Conservation (phyloP, 2,329 filamentous ascomycete genomes). For the Pyrenophora tritici-repentis region DNA sequence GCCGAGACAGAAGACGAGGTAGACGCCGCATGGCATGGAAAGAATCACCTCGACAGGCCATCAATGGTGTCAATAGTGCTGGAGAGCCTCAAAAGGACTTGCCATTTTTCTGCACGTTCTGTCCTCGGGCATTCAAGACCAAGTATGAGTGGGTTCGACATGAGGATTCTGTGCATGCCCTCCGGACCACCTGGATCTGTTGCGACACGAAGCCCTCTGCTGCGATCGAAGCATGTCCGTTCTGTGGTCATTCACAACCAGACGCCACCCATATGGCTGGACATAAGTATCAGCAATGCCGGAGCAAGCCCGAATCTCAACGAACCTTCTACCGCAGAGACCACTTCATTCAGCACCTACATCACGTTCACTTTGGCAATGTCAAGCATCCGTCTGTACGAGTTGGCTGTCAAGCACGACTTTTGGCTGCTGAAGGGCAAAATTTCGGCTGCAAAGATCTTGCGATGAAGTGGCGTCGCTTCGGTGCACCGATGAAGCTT, state of each 20-base stretch:
- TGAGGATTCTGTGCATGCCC: conserved; percentile 45
- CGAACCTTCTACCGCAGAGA: conserved; percentile 46
- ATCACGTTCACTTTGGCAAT: conserved; percentile 44
- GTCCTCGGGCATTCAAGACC: conserved; percentile 43
- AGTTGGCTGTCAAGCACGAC: conserved; percentile 40
- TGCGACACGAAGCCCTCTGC: conserved; percentile 34
- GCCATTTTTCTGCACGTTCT: conserved; percentile 46
- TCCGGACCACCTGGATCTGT: conserved; percentile 47
- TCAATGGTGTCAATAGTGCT: conserved; percentile 38
- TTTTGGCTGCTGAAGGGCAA: conserved; percentile 35
- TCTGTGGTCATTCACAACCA: conserved; percentile 39
- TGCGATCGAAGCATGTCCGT: conserved; percentile 36
- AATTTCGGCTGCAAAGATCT: conserved; percentile 46
- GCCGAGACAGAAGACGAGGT: conserved; percentile 41
- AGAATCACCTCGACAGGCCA: conserved; percentile 34
- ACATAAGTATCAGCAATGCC: conserved; percentile 45
- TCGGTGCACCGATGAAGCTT: conserved; percentile 41
- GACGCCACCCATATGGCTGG: conserved; percentile 42
- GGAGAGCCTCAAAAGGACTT: conserved; percentile 39
- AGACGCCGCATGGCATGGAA: conserved; percentile 44
- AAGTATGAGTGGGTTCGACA: conserved; percentile 48
- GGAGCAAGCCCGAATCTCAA: conserved; percentile 41
- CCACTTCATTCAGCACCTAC: conserved; percentile 44
- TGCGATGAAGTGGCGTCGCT: conserved; percentile 42
- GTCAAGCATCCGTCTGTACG: conserved; percentile 41